A percentile compares a stretch with the other conserved stretches of the same genome.
Conservation (phyloP, 306 rosid genomes). For the Acacia acuminata region DNA sequence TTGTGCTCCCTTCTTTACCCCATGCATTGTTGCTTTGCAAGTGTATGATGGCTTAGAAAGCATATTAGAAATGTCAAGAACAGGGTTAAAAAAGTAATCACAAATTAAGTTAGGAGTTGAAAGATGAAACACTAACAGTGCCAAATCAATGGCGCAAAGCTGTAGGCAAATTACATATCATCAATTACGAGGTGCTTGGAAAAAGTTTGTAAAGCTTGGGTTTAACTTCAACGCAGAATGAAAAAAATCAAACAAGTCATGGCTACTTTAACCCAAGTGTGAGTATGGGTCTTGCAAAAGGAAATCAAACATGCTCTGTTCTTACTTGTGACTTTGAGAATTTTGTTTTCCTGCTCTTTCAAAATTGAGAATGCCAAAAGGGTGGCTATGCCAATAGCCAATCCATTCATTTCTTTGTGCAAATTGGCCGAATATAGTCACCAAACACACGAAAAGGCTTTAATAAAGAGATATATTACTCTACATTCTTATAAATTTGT, state of each 20-base stretch:
- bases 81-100: conserved; percentile 6
- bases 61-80: conserved; percentile 29
- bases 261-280: neutral
- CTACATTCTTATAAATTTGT: conserved; percentile 21
- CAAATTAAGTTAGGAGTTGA: neutral
- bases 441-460: conserved; percentile 35
- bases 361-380: neutral
- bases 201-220: neutral
- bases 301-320: neutral
- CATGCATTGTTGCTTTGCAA: conserved; percentile 17
- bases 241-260: neutral
- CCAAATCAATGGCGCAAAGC: conserved; percentile 1
- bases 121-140: neutral
- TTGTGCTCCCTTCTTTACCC: conserved; percentile 43
- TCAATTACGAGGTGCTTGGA: neutral
- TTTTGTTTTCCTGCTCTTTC: conserved; percentile 15
- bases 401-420: neutral
- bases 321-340: conserved; percentile 15
- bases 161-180: conserved; percentile 17
- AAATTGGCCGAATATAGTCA: conserved; percentile 31
- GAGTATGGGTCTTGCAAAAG: neutral
- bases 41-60: neutral
- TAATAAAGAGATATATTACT: neutral
- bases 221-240: neutral
- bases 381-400: neutral